Percentiles rank a stretch among this genome's conserved stretches.
These are phyloP conservation scores for Thinopyrum elongatum DNA, from an alignment of 176 grass and related monocot genomes.

Conservation along the genomic window DNA sequence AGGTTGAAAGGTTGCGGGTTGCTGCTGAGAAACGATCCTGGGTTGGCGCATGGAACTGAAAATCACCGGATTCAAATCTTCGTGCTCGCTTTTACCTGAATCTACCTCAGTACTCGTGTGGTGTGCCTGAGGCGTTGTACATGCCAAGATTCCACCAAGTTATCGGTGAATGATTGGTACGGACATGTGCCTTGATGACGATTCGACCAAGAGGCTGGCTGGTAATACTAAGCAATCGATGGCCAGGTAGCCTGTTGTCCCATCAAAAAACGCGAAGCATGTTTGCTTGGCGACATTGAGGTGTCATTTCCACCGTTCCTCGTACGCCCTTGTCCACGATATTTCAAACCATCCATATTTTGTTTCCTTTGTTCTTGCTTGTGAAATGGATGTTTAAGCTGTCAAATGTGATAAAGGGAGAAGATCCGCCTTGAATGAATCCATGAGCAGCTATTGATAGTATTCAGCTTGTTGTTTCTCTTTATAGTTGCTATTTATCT, in stretches of 20 bases:
- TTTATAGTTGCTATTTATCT: constrained; percentile 3
- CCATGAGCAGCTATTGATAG: constrained; percentile 10
- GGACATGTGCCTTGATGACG: neutral
- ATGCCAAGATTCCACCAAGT: neutral
- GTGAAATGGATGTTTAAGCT: neutral
- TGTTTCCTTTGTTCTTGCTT: neutral
- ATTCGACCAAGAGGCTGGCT: neutral
- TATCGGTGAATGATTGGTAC: neutral
- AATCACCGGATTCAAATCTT: neutral
- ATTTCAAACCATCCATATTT: neutral
- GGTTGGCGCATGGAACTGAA: neutral
- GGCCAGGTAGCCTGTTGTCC: neutral
- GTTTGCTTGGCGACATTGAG: neutral
- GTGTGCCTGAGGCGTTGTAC: neutral
- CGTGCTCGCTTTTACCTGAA: neutral
- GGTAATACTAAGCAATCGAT: neutral
- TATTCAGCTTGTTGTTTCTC: neutral
- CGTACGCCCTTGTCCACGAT: neutral
- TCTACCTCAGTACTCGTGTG: neutral
- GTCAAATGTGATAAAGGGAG: neutral
- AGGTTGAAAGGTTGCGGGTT: neutral
- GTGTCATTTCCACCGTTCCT: neutral
- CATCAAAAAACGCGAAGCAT: neutral
- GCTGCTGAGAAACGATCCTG: neutral
- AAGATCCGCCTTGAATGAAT: neutral